These are phyloP conservation scores for Sanghuangporus baumii DNA, from an alignment of 1,284 basidiomycete species.

Conservation along the genomic window DNA sequence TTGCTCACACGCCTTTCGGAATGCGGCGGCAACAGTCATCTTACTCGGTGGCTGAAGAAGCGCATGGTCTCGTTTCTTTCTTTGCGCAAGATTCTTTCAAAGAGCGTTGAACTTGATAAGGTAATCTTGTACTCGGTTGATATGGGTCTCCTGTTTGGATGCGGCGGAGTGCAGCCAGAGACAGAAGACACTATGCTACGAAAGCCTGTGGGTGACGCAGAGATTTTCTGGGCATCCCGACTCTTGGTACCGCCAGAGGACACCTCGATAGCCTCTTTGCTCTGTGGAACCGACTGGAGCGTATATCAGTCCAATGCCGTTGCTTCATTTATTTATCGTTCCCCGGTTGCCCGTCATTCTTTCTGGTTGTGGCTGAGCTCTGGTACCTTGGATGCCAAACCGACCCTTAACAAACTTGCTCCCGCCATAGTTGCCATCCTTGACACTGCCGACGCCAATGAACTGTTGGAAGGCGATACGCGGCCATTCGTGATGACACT, in stretches of 20 bases:
- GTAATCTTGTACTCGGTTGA: slow-evolving; percentile 8
- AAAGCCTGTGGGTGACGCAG: slow-evolving; percentile 3
- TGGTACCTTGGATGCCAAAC: not conserved
- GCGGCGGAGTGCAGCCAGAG: not conserved
- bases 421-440: slow-evolving; percentile 2
- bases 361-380: slow-evolving; percentile 13
- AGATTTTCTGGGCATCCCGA: slow-evolving; percentile 12
- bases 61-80: slow-evolving; percentile 1
- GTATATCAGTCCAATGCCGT: slow-evolving; percentile 6
- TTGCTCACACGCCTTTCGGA: not conserved
- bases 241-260: not conserved
- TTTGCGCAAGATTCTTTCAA: not conserved
- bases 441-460: not conserved
- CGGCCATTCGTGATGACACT: not conserved
- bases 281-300: slow-evolving; percentile 10
- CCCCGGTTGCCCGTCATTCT: not conserved
- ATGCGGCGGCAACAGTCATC: not conserved
- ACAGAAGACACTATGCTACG: not conserved
- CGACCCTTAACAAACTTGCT: not conserved
- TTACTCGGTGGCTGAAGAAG: slow-evolving; percentile 3
- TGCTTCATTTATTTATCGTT: slow-evolving; percentile 13
- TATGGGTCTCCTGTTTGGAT: slow-evolving; percentile 12
- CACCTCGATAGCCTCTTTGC: slow-evolving; percentile 3
- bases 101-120: not conserved
- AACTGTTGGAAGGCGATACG: not conserved